These are phyloP conservation scores for Ilex asprella DNA, from an alignment of 257 asterid species.

Conservation along the genomic window DNA sequence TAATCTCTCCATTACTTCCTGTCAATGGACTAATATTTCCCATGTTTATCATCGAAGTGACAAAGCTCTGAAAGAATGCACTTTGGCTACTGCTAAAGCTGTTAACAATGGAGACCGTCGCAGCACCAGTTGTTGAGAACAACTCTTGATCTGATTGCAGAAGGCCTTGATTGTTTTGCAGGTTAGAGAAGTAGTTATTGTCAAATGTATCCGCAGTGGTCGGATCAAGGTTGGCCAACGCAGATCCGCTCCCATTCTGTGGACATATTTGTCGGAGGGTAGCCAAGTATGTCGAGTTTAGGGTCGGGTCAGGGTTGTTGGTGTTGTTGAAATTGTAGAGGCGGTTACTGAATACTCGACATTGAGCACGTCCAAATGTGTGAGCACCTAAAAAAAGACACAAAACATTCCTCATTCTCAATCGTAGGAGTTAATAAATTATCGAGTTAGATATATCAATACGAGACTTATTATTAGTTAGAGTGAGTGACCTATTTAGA, in stretches of 20 bases:
- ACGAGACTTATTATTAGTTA: no score
- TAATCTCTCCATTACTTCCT: slow-evolving; percentile 51
- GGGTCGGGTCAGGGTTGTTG: slow-evolving; percentile 55
- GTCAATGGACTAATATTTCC: slow-evolving; percentile 55
- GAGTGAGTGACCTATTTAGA: no score
- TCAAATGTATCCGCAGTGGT: slow-evolving; percentile 42
- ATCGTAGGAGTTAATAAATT: no score
- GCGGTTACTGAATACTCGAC: slow-evolving; percentile 31
- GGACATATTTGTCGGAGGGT: slow-evolving; percentile 48
- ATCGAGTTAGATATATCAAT: no score
- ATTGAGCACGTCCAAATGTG: slow-evolving; percentile 62
- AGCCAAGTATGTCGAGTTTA: slow-evolving; percentile 38
- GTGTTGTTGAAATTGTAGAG: slow-evolving; percentile 45
- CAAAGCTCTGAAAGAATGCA: slow-evolving; percentile 47
- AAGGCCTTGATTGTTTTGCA: slow-evolving; percentile 45
- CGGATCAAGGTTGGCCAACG: slow-evolving; percentile 43
- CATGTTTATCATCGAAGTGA: slow-evolving; percentile 56
- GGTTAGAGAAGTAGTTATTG: slow-evolving; percentile 40
- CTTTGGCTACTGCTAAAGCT: slow-evolving; percentile 33
- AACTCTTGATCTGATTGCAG: slow-evolving; percentile 60
- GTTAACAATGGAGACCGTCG: slow-evolving; percentile 35
- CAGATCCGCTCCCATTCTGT: slow-evolving; percentile 29
- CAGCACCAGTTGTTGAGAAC: slow-evolving; percentile 36
- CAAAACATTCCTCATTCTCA: no score
- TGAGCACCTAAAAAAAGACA: slow-evolving; percentile 44